Conservation (phyloP, 129 eudicot genomes). For the Ambrosia trifida region DNA sequence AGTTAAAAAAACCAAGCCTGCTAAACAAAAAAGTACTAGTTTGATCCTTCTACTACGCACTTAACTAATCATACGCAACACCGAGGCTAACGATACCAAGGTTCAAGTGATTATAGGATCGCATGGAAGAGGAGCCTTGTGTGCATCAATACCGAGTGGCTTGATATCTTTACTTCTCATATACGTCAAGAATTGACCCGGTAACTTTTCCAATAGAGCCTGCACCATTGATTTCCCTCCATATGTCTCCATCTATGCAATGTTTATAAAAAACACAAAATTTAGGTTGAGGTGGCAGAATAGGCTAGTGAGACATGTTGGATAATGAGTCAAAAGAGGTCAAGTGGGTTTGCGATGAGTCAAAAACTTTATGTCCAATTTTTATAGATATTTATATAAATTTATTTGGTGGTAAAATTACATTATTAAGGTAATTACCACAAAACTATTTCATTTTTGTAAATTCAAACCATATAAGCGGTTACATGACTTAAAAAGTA, state of each 20-base stretch:
- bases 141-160: conserved; percentile 36
- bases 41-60: neutral
- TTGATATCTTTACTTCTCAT: conserved; percentile 79
- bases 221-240: conserved; percentile 57
- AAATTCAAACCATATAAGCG: neutral
- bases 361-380: neutral
- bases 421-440: too few relatives aligned
- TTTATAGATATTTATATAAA: too few relatives aligned
- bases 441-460: too few relatives aligned
- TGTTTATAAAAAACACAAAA: neutral
- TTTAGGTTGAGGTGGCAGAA: neutral
- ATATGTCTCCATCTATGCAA: conserved; percentile 54
- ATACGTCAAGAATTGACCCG: conserved; percentile 80
- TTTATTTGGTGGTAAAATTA: too few relatives aligned
- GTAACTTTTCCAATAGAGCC: too few relatives aligned
- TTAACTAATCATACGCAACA: neutral
- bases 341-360: neutral
- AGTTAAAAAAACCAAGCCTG: neutral
- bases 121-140: neutral
- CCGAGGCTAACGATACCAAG: too few relatives aligned
- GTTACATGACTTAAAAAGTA: neutral
- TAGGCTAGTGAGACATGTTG: neutral
- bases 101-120: too few relatives aligned
- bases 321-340: neutral
- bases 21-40: neutral